phyloP scores from a whole-genome alignment of 106 monocot species.

The Xerophyta viscosa region DNA sequence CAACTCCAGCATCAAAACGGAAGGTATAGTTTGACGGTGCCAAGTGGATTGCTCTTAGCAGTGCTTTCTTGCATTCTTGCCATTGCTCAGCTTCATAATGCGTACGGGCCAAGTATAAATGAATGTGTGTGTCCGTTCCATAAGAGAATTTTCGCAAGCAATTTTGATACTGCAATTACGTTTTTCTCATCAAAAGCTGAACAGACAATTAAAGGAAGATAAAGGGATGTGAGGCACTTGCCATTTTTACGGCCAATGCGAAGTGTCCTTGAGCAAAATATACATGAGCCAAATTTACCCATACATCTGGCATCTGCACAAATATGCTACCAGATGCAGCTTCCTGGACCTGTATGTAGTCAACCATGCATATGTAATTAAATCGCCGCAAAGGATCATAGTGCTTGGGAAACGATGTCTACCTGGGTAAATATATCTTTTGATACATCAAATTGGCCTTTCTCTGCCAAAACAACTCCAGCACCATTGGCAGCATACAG shows the following conservation, averaged over 20 bases:
- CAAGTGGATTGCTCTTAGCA: constrained; percentile 89
- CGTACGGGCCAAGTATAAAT: constrained; percentile 81
- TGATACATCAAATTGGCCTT: constrained; percentile 88
- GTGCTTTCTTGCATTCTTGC: constrained; percentile 95
- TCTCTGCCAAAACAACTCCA: constrained; percentile 88
- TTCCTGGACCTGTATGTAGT: constrained; percentile 78
- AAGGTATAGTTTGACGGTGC: constrained; percentile 92
- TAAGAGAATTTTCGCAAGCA: constrained; percentile 92
- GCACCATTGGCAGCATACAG: constrained; percentile 98
- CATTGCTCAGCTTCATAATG: constrained; percentile 98
- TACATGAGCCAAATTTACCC: constrained; percentile 96
- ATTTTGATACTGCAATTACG: constrained; percentile 87
- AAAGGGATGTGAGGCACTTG: constrained; percentile 6
- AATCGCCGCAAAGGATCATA: neutral
- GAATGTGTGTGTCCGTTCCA: constrained; percentile 76
- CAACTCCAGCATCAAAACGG: constrained; percentile 88
- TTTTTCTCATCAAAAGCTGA: neutral
- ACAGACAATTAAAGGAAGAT: neutral
- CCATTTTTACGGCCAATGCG: constrained; percentile 93
- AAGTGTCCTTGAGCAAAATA: constrained; percentile 99
- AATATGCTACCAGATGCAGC: constrained; percentile 91
- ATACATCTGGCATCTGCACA: constrained; percentile 99
- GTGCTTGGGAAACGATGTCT: neutral
- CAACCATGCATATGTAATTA: neutral
- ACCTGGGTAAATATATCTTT: constrained; percentile 98